Percentiles rank a stretch among this genome's conserved stretches.
Conservation (phyloP, 148 eudicot species). For the Cornus florida region DNA sequence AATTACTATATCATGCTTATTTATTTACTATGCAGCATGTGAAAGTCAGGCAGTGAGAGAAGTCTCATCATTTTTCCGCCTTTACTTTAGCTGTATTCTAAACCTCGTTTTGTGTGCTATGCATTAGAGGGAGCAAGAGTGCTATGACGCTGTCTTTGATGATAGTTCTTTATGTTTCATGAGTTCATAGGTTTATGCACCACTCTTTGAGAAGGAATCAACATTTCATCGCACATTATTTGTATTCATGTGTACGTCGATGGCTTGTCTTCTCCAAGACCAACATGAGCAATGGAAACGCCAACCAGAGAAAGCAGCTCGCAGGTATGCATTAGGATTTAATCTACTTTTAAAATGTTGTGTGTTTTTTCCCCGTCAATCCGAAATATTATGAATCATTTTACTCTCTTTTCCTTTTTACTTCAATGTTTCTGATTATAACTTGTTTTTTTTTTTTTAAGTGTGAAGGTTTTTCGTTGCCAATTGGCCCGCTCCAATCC, state of each 20-base stretch:
- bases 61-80: background rate
- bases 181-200: conserved; percentile 66
- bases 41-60: background rate
- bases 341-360: background rate
- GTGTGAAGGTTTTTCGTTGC: conserved; percentile 89
- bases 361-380: background rate
- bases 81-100: background rate
- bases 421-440: conserved; percentile 17
- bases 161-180: conserved; percentile 8
- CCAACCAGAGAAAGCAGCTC: conserved; percentile 46
- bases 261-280: conserved; percentile 76
- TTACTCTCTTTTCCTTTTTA: background rate
- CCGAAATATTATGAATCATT: background rate
- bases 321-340: conserved; percentile 53
- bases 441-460: conserved; percentile 26
- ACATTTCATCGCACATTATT: conserved; percentile 75
- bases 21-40: background rate
- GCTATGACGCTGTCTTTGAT: background rate
- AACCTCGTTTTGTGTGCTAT: background rate
- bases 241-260: conserved; percentile 83
- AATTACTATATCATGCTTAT: background rate
- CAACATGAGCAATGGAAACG: conserved; percentile 94
- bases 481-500: conserved; percentile 62
- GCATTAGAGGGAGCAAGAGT: background rate
- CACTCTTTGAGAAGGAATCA: conserved; percentile 58